These are phyloP conservation scores for Echium plantagineum DNA, from an alignment of 257 asterid genomes.

Conservation along the genomic window DNA sequence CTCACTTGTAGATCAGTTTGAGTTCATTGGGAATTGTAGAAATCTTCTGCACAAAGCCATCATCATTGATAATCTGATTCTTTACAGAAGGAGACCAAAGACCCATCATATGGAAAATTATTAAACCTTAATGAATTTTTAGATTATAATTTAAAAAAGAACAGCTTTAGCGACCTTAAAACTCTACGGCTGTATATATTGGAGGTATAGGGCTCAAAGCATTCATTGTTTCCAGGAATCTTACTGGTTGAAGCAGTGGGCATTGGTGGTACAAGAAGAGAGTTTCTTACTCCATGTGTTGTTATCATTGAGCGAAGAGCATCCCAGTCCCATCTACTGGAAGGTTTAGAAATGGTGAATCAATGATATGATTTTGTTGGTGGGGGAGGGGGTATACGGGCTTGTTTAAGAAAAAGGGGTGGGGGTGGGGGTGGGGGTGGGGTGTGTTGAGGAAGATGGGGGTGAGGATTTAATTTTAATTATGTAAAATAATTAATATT, in stretches of 20 bases:
- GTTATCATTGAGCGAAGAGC: conserved; percentile 40
- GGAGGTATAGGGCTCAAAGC: conserved; percentile 96
- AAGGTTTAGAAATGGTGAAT: too few relatives aligned
- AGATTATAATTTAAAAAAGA: not conserved
- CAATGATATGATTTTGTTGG: too few relatives aligned
- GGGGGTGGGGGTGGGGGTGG: too few relatives aligned
- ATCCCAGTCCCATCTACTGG: too few relatives aligned
- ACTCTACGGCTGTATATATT: conserved; percentile 91
- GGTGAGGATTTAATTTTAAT: too few relatives aligned
- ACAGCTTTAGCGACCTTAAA: conserved; percentile 40
- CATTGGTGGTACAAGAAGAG: conserved; percentile 97
- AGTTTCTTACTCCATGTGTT: conserved; percentile 66
- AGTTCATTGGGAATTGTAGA: conserved; percentile 64
- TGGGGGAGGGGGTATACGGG: too few relatives aligned
- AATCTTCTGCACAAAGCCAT: too few relatives aligned
- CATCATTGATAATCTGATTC: conserved; percentile 71
- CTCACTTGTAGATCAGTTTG: conserved; percentile 76
- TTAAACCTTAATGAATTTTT: not conserved
- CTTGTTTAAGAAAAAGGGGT: too few relatives aligned
- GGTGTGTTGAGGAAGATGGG: too few relatives aligned
- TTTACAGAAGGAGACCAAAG: conserved; percentile 78
- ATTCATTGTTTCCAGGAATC: conserved; percentile 94
- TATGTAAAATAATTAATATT: too few relatives aligned
- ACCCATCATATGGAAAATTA: conserved; percentile 18
- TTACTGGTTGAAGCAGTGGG: conserved; percentile 99